Conservation (phyloP, 371 early-diverging fungal species). For the Saksenaea vasiformis region DNA sequence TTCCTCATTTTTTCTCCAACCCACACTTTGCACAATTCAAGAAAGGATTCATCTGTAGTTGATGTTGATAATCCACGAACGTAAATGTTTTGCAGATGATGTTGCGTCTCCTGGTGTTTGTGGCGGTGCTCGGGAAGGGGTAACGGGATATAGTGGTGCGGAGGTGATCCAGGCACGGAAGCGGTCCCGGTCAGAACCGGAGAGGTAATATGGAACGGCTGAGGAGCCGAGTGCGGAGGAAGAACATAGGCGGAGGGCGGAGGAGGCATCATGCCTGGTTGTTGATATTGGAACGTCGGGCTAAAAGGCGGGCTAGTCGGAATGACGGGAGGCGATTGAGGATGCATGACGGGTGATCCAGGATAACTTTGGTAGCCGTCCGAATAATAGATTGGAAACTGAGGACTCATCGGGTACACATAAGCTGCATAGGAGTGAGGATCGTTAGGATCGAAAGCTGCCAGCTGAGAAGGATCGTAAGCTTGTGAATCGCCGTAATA, state of each 20-base stretch:
- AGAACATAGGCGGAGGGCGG: slow-evolving; percentile 44
- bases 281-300: slow-evolving; percentile 40
- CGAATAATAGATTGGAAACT: slow-evolving; percentile 47
- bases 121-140: slow-evolving; percentile 16
- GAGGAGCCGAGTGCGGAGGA: slow-evolving; percentile 31
- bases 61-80: slow-evolving; percentile 77
- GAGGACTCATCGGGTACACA: slow-evolving; percentile 51
- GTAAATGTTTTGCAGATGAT: slow-evolving; percentile 73
- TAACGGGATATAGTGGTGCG: slow-evolving; percentile 27
- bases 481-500: slow-evolving; percentile 20
- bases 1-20: slow-evolving; percentile 1
- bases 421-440: slow-evolving; percentile 27
- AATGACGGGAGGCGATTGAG: slow-evolving; percentile 39
- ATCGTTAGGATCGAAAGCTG: slow-evolving; percentile 22
- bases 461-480: neutral
- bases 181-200: slow-evolving; percentile 43
- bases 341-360: slow-evolving; percentile 40
- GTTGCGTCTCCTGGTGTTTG: slow-evolving; percentile 16
- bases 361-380: slow-evolving; percentile 53
- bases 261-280: slow-evolving; percentile 37
- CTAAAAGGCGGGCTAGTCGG: slow-evolving; percentile 41
- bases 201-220: slow-evolving; percentile 48
- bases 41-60: slow-evolving; percentile 74
- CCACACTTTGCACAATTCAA: slow-evolving; percentile 63
- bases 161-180: slow-evolving; percentile 42